Percentiles rank a stretch among this genome's conserved stretches.
Conservation (phyloP, 2,329 filamentous ascomycete genomes). For the Fusarium sp. region DNA sequence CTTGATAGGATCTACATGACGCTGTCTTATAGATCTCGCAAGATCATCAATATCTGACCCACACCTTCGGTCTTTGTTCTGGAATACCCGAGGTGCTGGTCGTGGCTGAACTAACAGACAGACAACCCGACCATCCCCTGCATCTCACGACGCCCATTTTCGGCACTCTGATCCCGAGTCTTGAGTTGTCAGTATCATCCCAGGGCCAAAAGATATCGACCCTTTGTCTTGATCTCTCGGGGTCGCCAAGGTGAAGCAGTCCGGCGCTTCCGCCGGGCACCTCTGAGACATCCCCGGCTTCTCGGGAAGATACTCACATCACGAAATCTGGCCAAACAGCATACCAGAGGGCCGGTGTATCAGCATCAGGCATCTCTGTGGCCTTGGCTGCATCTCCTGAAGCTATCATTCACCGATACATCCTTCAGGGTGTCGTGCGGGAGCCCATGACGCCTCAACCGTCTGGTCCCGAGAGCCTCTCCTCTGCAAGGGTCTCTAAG, state of each 20-base stretch:
- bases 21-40: not conserved
- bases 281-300: conserved; percentile 36
- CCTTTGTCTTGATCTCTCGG: conserved; percentile 26
- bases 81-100: conserved; percentile 29
- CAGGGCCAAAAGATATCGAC: conserved; percentile 6
- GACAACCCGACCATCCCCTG: conserved; percentile 29
- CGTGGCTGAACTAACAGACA: conserved; percentile 41
- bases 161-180: conserved; percentile 9
- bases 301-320: conserved; percentile 29
- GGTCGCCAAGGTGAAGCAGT: conserved; percentile 37
- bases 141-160: conserved; percentile 13
- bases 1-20: not conserved
- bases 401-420: not conserved
- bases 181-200: conserved; percentile 5
- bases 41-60: conserved; percentile 30
- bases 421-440: conserved; percentile 13
- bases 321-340: conserved; percentile 24
- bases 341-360: conserved; percentile 22
- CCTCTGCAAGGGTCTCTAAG: conserved; percentile 41
- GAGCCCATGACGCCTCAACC: conserved; percentile 41
- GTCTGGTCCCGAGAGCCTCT: conserved; percentile 38
- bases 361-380: not conserved
- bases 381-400: not conserved
- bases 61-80: conserved; percentile 32
- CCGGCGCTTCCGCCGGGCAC: conserved; percentile 41